phyloP scores from a whole-genome alignment of 352 stramenopile genomes.

The Pythium biforme region DNA sequence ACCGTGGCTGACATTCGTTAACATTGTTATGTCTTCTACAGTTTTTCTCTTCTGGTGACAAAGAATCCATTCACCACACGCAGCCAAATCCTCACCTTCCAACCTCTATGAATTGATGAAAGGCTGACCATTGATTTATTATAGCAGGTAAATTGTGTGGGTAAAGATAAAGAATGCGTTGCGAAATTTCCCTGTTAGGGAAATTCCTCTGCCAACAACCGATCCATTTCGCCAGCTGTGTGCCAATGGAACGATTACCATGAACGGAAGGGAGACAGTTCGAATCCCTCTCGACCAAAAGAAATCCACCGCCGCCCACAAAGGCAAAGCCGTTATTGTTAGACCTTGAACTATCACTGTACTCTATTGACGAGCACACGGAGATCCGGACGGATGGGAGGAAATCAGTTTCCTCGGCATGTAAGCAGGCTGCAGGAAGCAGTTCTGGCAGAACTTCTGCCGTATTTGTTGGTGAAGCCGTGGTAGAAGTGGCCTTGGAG shows the following conservation, averaged over 20 bases:
- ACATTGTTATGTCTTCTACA: background rate
- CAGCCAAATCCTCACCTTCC: background rate
- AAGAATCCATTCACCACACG: background rate
- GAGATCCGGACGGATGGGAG: too few relatives aligned
- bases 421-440: too few relatives aligned
- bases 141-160: constrained; percentile 2
- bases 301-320: background rate
- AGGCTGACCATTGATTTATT: background rate
- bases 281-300: background rate
- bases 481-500: too few relatives aligned
- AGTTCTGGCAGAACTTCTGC: too few relatives aligned
- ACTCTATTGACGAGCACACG: too few relatives aligned
- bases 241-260: background rate
- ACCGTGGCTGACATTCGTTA: background rate
- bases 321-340: too few relatives aligned
- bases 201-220: too few relatives aligned
- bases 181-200: constrained; percentile 1
- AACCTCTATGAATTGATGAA: background rate
- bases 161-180: background rate
- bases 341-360: too few relatives aligned
- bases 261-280: background rate
- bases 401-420: too few relatives aligned
- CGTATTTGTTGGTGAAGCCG: too few relatives aligned
- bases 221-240: background rate
- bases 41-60: background rate